A percentile compares a stretch with the other conserved stretches of the same genome.
These are phyloP conservation scores for Pseudocohnilembus persalinus DNA, from an alignment of 169 alveolate genomes.

Conservation along the genomic window DNA sequence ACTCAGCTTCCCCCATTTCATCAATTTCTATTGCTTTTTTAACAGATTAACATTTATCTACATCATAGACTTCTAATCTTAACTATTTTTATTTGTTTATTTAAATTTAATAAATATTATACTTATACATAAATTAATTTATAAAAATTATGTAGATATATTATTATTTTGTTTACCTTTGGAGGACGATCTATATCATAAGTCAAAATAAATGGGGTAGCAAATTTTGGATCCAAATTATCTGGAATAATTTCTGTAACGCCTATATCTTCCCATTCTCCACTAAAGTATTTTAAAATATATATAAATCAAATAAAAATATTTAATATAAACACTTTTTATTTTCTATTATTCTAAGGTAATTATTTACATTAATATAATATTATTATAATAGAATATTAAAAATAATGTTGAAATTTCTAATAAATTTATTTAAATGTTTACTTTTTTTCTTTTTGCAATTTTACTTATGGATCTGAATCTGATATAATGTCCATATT, in stretches of 20 bases:
- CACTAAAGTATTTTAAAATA: neutral
- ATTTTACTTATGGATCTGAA: neutral
- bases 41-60: neutral
- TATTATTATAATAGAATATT: too few species aligned
- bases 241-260: neutral
- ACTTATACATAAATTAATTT: too few species aligned
- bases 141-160: too few species aligned
- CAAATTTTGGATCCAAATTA: neutral
- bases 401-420: neutral
- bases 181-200: neutral
- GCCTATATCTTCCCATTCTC: neutral
- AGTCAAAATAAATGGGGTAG: neutral
- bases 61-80: neutral
- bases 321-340: too few species aligned
- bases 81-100: neutral
- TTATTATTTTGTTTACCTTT: neutral
- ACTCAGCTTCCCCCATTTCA: neutral
- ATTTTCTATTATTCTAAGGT: too few species aligned
- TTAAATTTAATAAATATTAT: too few species aligned
- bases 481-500: neutral
- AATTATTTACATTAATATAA: too few species aligned
- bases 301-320: neutral
- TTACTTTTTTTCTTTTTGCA: neutral
- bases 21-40: neutral
- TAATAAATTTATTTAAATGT: too few species aligned